These are phyloP conservation scores for Stephania japonica DNA, from an alignment of 164 flowering plant genomes.

Conservation along the genomic window DNA sequence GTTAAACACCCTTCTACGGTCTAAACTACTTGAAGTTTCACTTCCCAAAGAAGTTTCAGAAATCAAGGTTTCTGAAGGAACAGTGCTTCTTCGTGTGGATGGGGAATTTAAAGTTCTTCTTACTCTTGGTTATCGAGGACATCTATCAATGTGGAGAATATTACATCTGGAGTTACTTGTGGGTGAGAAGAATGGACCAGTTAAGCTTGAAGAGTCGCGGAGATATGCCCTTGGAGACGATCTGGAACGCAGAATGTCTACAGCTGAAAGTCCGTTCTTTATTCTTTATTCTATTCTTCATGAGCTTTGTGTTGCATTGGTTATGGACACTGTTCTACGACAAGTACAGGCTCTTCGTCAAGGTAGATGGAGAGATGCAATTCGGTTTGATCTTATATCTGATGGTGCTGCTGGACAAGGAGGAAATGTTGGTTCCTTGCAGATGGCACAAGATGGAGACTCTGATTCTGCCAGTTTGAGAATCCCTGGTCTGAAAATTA, in stretches of 20 bases:
- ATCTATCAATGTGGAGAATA: conserved; percentile 89
- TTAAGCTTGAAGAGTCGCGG: conserved; percentile 71
- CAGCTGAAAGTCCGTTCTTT: conserved; percentile 72
- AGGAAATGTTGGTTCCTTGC: conserved; percentile 38
- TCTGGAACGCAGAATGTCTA: conserved; percentile 94
- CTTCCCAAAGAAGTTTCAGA: conserved; percentile 75
- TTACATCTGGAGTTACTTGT: conserved; percentile 90
- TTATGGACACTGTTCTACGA: conserved; percentile 93
- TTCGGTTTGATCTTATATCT: conserved; percentile 80
- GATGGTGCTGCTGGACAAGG: conserved; percentile 54
- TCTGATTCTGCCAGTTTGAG: conserved; percentile 61
- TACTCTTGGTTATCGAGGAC: conserved; percentile 96
- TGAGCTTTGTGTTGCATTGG: conserved; percentile 82
- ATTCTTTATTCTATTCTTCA: conserved; percentile 82
- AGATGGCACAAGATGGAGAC: conserved; percentile 70
- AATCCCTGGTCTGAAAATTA: conserved; percentile 82
- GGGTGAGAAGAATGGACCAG: conserved; percentile 79
- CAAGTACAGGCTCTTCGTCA: conserved; percentile 79
- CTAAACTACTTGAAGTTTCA: conserved; percentile 75
- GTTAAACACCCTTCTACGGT: conserved; percentile 72
- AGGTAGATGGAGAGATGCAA: conserved; percentile 97
- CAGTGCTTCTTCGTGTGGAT: conserved; percentile 65
- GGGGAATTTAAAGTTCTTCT: conserved; percentile 90
- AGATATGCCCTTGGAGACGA: conserved; percentile 90
- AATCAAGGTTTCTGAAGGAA: conserved; percentile 80